These are phyloP conservation scores for Salicornia ramosissima DNA, from an alignment of 148 eudicot species.

Conservation along the genomic window DNA sequence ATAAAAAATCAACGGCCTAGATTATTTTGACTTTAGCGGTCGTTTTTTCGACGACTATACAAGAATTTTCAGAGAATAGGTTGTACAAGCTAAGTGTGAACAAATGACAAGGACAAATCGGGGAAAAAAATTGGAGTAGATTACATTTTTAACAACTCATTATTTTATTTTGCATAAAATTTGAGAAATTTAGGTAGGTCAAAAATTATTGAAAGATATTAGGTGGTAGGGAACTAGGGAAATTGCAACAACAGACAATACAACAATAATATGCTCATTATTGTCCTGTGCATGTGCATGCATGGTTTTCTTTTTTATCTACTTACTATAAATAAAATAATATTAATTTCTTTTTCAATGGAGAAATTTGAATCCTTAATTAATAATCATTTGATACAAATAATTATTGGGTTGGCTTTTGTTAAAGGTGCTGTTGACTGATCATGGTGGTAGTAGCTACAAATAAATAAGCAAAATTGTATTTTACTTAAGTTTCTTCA, in stretches of 20 bases:
- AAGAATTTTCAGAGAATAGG: too few species aligned
- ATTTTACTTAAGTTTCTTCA: background rate
- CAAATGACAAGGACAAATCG: too few species aligned
- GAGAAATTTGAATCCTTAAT: background rate
- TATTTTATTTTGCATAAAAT: too few species aligned
- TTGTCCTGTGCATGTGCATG: constrained; percentile 22
- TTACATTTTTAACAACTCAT: too few species aligned
- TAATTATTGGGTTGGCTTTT: background rate
- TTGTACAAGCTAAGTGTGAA: too few species aligned
- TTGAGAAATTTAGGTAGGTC: too few species aligned
- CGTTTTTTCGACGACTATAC: too few species aligned
- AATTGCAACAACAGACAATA: constrained; percentile 12
- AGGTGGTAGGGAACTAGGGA: background rate
- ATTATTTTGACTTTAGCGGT: too few species aligned
- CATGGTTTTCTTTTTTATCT: background rate
- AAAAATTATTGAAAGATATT: background rate
- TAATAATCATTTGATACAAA: background rate
- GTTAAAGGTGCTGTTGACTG: constrained; percentile 12
- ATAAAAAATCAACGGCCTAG: too few species aligned
- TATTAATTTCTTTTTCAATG: background rate
- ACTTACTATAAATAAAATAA: too few species aligned
- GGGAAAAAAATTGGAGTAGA: too few species aligned
- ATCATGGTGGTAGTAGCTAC: background rate
- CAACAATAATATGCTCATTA: constrained; percentile 4
- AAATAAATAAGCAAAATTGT: background rate